Evolutionary conservation across 2,329 filamentous ascomycete species (phyloP), one percentile per base, ranked within the genome.

Genomic region (Trichophyton equinum): DNA sequence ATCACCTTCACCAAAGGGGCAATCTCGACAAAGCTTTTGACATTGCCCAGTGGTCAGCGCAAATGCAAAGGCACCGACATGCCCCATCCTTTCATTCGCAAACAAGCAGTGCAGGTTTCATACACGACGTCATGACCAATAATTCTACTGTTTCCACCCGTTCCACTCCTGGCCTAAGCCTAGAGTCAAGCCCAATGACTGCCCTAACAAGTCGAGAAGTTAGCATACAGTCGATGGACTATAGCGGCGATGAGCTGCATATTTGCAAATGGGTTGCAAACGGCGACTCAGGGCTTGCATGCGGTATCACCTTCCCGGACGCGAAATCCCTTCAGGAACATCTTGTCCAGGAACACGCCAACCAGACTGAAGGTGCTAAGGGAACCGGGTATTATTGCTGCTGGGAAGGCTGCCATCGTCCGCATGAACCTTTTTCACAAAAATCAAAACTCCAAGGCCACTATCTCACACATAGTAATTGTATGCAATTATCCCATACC

Each of bases 361-460:
- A 67, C 7, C 73, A 72, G 1, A 66, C 75, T 22, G 67, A 73
- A 33, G 74, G 74, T 3, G 66, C 67, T 15, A 73, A 72, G 64
- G 74, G 74, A 0, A 70, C 69, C n/a, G 74, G 74, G 1, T 76
- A 76, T 65, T 76, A 76, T 57, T 76, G 74, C 60, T 71, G 73
- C 60, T 76, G 74, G 74, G 69, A 74, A 62, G 73, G 73, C 5
- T 76, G 74, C 18, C 71, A 73, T 61, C 73, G 74, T 1, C 74
- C 74, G 1, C 65, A 75, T 60, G 74, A 76, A 57, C 74, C 74
- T 1, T 76, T 76, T 60, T 76, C 74, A 15, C 74, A 76, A 60
- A 76, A 76, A 63, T 76, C 74, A 2, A 76, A 76, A 60, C 68
- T 76, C 7, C 74, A 76, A 58, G 74, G 74, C 2, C 74, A 76